Conservation (phyloP, 768 basidiomycete genomes). For the Russula sp. region DNA sequence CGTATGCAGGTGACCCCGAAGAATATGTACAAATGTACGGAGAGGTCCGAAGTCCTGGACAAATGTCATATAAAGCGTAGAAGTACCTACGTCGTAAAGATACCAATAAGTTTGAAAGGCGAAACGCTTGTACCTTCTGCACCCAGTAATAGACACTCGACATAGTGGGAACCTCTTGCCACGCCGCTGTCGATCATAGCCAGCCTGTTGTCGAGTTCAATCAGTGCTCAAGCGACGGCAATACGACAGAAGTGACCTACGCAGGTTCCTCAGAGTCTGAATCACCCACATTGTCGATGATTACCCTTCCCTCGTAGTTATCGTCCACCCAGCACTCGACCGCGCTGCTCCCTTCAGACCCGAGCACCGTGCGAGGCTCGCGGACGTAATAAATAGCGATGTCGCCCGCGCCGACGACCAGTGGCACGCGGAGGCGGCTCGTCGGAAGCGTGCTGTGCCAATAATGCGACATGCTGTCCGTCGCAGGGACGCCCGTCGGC, state of each 20-base stretch:
- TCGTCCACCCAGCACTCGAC: constrained; percentile 98
- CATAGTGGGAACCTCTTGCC: constrained; percentile 81
- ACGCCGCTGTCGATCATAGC: constrained; percentile 84
- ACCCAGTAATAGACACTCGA: constrained; percentile 83
- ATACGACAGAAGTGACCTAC: constrained; percentile 39
- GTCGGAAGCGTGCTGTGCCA: constrained; percentile 88
- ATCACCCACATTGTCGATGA: constrained; percentile 71
- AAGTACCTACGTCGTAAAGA: constrained; percentile 62
- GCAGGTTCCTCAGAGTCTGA: constrained; percentile 52
- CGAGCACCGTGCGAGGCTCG: constrained; percentile 53
- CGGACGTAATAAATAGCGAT: constrained; percentile 85
- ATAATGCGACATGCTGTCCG: constrained; percentile 69
- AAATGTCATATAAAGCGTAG: neutral
- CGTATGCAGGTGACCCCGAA: neutral
- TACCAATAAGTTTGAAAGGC: constrained; percentile 84
- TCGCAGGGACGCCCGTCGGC: constrained; percentile 32
- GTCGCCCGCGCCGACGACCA: constrained; percentile 83
- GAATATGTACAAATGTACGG: neutral
- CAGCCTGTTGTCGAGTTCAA: constrained; percentile 41
- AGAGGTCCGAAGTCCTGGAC: neutral
- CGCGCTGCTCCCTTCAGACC: constrained; percentile 48
- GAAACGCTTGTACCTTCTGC: constrained; percentile 78
- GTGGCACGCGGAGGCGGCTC: constrained; percentile 73
- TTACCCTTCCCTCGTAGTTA: constrained; percentile 70
- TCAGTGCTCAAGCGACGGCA: neutral